Conservation (phyloP, 2,329 filamentous ascomycete species). For the Calonectria montana region DNA sequence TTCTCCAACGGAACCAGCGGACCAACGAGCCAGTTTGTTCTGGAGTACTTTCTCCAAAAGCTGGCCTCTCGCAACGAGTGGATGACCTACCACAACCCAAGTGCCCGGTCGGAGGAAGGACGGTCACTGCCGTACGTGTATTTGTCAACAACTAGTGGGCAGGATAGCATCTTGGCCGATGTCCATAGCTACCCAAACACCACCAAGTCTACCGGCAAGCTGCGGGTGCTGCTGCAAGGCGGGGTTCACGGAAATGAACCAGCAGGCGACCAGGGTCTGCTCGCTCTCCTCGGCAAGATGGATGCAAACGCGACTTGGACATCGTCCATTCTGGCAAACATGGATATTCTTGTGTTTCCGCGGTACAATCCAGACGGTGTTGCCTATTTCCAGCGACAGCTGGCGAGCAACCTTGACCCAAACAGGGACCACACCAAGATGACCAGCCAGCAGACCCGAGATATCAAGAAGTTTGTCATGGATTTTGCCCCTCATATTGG, state of each 20-base stretch:
- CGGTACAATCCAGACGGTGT: conserved; percentile 46
- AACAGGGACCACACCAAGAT: conserved; percentile 45
- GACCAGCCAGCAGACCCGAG: conserved; percentile 35
- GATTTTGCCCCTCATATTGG: conserved; percentile 40
- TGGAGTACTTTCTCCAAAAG: conserved; percentile 36
- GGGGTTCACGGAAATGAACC: conserved; percentile 46
- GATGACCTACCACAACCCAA: conserved; percentile 38
- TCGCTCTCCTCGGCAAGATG: conserved; percentile 42
- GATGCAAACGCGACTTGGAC: conserved; percentile 43
- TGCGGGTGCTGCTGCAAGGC: conserved; percentile 42
- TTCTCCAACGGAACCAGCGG: not conserved
- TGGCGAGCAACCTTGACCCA: conserved; percentile 42
- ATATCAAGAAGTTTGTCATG: conserved; percentile 40
- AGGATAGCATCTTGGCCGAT: not conserved
- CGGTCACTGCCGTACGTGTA: conserved; percentile 37
- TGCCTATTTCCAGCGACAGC: conserved; percentile 41
- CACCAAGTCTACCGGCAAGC: conserved; percentile 35
- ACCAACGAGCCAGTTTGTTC: not conserved
- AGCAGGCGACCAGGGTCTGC: conserved; percentile 40
- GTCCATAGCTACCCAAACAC: conserved; percentile 14
- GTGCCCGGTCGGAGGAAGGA: conserved; percentile 37
- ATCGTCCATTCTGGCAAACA: conserved; percentile 36
- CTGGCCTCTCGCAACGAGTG: conserved; percentile 36
- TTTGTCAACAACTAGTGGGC: conserved; percentile 11
- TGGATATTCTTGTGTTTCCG: conserved; percentile 44